phyloP scores from a whole-genome alignment of 768 basidiomycete species.

The Boletus reticuloceps region DNA sequence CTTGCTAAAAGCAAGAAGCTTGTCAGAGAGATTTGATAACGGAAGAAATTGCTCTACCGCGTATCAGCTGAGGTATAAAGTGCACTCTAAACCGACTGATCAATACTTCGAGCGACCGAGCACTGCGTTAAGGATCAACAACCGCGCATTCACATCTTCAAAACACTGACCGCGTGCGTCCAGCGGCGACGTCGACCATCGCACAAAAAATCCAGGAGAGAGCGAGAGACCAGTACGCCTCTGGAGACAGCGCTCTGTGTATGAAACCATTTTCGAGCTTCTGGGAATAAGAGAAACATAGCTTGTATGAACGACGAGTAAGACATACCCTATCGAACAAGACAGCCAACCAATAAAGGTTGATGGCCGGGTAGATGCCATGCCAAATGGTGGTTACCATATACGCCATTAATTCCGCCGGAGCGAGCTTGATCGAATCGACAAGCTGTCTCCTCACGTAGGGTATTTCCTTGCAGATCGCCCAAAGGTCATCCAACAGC shows the following conservation, averaged over 20 bases:
- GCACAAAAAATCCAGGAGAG: conserved; percentile 28
- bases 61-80: conserved; percentile 39
- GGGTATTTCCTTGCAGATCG: neutral
- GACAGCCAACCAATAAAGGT: conserved; percentile 33
- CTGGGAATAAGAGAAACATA: neutral
- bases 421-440: conserved; percentile 23
- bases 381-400: conserved; percentile 30
- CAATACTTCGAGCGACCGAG: conserved; percentile 18
- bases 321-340: conserved; percentile 27
- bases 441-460: conserved; percentile 5
- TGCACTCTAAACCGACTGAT: conserved; percentile 34
- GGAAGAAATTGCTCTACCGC: conserved; percentile 24
- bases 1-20: conserved; percentile 16
- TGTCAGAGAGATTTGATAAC: conserved; percentile 5
- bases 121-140: conserved; percentile 12
- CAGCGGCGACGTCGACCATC: conserved; percentile 20
- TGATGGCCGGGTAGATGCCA: conserved; percentile 32
- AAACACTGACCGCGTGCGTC: conserved; percentile 21
- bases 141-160: neutral
- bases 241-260: neutral
- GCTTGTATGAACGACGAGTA: neutral
- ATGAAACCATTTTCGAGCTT: conserved; percentile 15
- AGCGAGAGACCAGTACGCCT: conserved; percentile 20
- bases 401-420: conserved; percentile 18
- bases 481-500: neutral